Conservation (phyloP, 345 rosid species). For the Nasturtium officinale region DNA sequence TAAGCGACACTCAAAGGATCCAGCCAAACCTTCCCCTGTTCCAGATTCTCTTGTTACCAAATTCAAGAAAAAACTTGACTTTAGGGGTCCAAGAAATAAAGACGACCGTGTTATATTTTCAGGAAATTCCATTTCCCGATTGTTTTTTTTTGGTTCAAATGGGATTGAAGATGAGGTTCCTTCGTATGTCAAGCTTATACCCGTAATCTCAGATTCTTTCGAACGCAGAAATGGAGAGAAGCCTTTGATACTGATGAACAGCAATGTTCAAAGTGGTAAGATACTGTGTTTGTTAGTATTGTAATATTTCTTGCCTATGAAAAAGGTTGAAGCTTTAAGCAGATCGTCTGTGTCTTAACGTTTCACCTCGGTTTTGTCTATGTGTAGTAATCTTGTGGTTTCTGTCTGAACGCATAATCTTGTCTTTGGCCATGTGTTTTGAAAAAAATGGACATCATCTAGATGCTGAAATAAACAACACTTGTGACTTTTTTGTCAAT, state of each 20-base stretch:
- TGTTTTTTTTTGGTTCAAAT: slow-evolving; percentile 58
- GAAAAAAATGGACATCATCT: neutral
- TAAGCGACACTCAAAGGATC: slow-evolving; percentile 52
- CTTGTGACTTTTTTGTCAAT: neutral
- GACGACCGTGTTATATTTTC: slow-evolving; percentile 45
- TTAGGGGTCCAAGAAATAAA: slow-evolving; percentile 20
- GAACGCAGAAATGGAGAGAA: slow-evolving; percentile 41
- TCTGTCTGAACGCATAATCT: neutral
- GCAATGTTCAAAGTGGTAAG: slow-evolving; percentile 21
- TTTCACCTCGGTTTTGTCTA: neutral
- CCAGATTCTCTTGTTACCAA: slow-evolving; percentile 42
- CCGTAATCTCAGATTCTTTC: slow-evolving; percentile 41
- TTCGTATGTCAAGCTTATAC: slow-evolving; percentile 44
- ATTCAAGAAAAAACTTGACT: slow-evolving; percentile 43
- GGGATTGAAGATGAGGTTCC: slow-evolving; percentile 43
- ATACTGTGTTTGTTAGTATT: neutral
- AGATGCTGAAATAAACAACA: neutral
- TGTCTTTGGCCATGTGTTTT: neutral
- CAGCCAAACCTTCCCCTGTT: slow-evolving; percentile 37
- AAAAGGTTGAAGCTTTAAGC: neutral
- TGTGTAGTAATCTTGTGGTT: neutral
- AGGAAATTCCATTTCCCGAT: slow-evolving; percentile 39
- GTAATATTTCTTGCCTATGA: neutral
- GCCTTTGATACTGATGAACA: slow-evolving; percentile 46
- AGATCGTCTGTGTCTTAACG: neutral